Conservation (phyloP, 148 eudicot genomes). For the Rhododendron ovatum region DNA sequence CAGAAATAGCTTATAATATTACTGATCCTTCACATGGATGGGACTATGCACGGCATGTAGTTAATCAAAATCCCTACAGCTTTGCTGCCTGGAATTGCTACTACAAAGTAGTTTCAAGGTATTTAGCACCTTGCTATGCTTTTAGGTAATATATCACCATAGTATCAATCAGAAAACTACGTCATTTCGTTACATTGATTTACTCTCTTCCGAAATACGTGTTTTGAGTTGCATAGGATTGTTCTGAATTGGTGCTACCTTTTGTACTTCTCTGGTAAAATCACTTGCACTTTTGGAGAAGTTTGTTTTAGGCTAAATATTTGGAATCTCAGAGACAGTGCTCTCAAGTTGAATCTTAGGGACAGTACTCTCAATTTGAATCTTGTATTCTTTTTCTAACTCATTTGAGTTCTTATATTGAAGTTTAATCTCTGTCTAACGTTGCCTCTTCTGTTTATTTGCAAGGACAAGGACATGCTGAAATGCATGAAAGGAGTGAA, state of each 20-base stretch:
- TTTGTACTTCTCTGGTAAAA: not conserved
- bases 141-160: not conserved
- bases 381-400: not conserved
- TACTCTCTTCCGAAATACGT: not conserved
- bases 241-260: not conserved
- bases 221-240: not conserved
- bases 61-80: conserved; percentile 70
- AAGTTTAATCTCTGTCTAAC: not conserved
- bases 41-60: conserved; percentile 62
- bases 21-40: conserved; percentile 73
- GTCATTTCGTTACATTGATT: not conserved
- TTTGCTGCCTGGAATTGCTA: conserved; percentile 94
- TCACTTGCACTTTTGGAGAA: not conserved
- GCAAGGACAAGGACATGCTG: not conserved
- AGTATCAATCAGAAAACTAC: not conserved
- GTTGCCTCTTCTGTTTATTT: not conserved
- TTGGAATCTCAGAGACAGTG: not conserved
- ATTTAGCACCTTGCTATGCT: conserved; percentile 2
- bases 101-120: conserved; percentile 74
- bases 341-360: not conserved
- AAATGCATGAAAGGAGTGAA: not conserved
- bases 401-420: not conserved
- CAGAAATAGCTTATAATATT: conserved; percentile 67
- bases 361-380: not conserved
- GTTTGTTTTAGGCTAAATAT: not conserved